These are phyloP conservation scores for Leccinum disarticulatum DNA, from an alignment of 768 basidiomycete genomes.

Conservation along the genomic window DNA sequence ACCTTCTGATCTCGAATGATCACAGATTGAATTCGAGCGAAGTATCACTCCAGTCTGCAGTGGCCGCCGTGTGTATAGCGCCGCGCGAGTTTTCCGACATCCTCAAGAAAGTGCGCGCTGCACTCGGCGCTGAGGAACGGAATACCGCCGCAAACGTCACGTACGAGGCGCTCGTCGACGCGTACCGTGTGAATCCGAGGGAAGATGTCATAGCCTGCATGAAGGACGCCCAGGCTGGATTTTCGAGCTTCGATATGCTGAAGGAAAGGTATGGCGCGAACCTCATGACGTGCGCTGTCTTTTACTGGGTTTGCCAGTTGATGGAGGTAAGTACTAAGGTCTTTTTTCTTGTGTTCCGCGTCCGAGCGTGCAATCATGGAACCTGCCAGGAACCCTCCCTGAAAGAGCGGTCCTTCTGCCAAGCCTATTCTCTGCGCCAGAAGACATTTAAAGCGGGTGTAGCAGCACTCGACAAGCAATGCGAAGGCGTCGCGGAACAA, in stretches of 20 bases:
- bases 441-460: constrained; percentile 22
- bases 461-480: constrained; percentile 24
- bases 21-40: constrained; percentile 28
- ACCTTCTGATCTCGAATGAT: neutral
- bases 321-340: constrained; percentile 33
- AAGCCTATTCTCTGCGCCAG: constrained; percentile 14
- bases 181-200: constrained; percentile 20
- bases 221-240: constrained; percentile 32
- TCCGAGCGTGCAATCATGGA: neutral
- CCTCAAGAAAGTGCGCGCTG: constrained; percentile 23
- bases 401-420: constrained; percentile 20
- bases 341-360: neutral
- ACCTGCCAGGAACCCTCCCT: constrained; percentile 24
- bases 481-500: constrained; percentile 25
- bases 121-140: constrained; percentile 9
- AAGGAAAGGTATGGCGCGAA: constrained; percentile 18
- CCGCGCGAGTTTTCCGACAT: constrained; percentile 22
- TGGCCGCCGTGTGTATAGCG: constrained; percentile 24
- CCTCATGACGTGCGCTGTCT: constrained; percentile 39
- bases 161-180: constrained; percentile 34
- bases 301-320: constrained; percentile 46
- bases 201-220: constrained; percentile 32
- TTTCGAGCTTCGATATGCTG: constrained; percentile 17
- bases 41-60: constrained; percentile 30
- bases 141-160: constrained; percentile 11